Percentiles rank a stretch among this genome's conserved stretches.
Conservation (phyloP, 2,329 filamentous ascomycete genomes). For the Leptographium flavum region DNA sequence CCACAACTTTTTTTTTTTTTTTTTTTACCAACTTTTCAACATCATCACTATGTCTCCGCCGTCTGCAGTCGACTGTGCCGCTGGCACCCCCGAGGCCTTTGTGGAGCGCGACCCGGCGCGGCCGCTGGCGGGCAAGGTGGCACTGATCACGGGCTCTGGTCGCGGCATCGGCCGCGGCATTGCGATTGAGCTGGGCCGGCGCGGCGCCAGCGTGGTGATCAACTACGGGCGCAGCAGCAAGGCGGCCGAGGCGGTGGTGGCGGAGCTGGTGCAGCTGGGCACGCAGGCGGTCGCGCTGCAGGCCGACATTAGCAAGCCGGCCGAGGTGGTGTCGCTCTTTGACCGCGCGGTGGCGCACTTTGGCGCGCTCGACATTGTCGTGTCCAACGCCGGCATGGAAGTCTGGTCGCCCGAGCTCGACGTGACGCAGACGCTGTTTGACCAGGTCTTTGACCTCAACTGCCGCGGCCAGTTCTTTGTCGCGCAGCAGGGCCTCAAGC, state of each 20-base stretch:
- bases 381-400: constrained; percentile 60
- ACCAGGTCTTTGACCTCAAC: constrained; percentile 60
- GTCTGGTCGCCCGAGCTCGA: constrained; percentile 57
- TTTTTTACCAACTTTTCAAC: not conserved
- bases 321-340: constrained; percentile 48
- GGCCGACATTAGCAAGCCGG: constrained; percentile 49
- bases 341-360: constrained; percentile 49
- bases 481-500: constrained; percentile 58
- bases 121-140: constrained; percentile 32
- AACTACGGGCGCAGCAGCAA: constrained; percentile 47
- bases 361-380: constrained; percentile 56
- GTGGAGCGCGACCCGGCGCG: constrained; percentile 4
- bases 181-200: constrained; percentile 51
- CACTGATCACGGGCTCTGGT: constrained; percentile 50
- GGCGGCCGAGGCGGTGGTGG: constrained; percentile 42
- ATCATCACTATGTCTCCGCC: constrained; percentile 6
- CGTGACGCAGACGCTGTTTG: constrained; percentile 55
- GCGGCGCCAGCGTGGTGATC: constrained; percentile 49
- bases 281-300: constrained; percentile 44
- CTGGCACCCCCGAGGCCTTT: not conserved
- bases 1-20: not conserved
- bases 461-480: constrained; percentile 64
- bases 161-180: constrained; percentile 54
- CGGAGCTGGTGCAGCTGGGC: constrained; percentile 39
- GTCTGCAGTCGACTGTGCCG: not conserved